Percentiles rank a stretch among this genome's conserved stretches.
Conservation (phyloP, 2,329 filamentous ascomycete genomes). For the Davidsoniella eucalypti region DNA sequence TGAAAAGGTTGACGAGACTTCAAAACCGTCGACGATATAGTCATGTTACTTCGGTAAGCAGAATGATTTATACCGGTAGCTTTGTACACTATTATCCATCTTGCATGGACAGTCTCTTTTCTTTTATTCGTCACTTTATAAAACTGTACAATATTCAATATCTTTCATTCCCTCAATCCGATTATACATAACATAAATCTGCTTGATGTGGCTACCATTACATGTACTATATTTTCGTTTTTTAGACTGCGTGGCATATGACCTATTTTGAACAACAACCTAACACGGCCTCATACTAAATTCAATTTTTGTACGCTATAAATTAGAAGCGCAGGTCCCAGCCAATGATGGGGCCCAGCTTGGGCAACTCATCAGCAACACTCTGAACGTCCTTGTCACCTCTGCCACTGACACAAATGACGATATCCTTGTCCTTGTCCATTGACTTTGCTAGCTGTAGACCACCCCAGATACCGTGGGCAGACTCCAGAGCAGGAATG, state of each 20-base stretch:
- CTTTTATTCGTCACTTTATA: too few species aligned
- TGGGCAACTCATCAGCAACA: constrained; percentile 85
- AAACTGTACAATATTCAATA: too few species aligned
- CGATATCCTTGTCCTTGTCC: constrained; percentile 73
- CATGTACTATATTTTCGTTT: neutral
- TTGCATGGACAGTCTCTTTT: too few species aligned
- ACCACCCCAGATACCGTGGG: constrained; percentile 81
- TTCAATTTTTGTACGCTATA: neutral
- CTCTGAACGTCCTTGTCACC: constrained; percentile 99
- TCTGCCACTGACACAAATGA: constrained; percentile 82
- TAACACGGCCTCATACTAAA: too few species aligned
- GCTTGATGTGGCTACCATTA: neutral
- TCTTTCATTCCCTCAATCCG: too few species aligned
- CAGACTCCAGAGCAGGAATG: constrained; percentile 86
- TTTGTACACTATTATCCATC: too few species aligned
- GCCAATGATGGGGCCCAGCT: constrained; percentile 72
- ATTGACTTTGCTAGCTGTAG: constrained; percentile 85
- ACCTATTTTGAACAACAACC: too few species aligned
- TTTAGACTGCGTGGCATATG: neutral
- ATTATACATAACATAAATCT: too few species aligned
- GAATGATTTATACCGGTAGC: too few species aligned
- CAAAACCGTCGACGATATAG: neutral
- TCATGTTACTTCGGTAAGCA: too few species aligned
- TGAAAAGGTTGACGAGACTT: neutral
- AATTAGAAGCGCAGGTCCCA: constrained; percentile 49